A percentile compares a stretch with the other conserved stretches of the same genome.
Conservation (phyloP, 169 alveolate genomes). For the Eimeria sp. region DNA sequence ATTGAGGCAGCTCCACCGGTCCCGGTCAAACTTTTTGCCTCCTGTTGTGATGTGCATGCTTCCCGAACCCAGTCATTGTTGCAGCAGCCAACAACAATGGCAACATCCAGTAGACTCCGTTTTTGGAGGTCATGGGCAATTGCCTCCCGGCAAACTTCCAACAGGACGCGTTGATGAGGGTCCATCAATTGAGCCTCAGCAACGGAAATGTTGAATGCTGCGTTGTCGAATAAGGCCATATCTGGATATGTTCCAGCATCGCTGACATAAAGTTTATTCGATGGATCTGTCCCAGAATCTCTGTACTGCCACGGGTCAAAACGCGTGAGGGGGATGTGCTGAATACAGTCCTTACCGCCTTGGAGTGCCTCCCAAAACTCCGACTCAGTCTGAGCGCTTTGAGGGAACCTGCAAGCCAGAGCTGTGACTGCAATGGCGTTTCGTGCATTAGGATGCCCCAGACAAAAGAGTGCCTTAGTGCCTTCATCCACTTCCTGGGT, state of each 20-base stretch:
- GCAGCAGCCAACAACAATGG: constrained; percentile 87
- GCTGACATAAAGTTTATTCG: constrained; percentile 81
- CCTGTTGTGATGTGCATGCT: constrained; percentile 28
- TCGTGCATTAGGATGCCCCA: constrained; percentile 8
- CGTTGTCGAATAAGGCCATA: constrained; percentile 85
- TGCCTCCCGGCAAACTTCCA: constrained; percentile 86
- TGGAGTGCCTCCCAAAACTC: constrained; percentile 83
- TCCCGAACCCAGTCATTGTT: constrained; percentile 86
- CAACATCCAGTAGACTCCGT: constrained; percentile 40
- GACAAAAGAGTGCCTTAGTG: background rate
- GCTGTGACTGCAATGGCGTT: constrained; percentile 81
- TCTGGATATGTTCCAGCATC: constrained; percentile 83
- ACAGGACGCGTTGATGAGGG: constrained; percentile 89
- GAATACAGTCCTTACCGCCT: constrained; percentile 78
- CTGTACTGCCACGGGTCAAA: constrained; percentile 82
- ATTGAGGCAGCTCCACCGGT: constrained; percentile 87
- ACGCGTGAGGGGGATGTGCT: constrained; percentile 86
- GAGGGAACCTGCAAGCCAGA: constrained; percentile 86
- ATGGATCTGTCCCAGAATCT: constrained; percentile 74
- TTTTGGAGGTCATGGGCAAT: background rate
- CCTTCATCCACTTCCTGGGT: background rate
- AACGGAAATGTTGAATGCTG: constrained; percentile 79
- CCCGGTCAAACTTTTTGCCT: constrained; percentile 77
- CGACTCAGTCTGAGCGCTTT: constrained; percentile 71
- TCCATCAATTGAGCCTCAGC: constrained; percentile 87